Base-by-base conservation (phyloP, 176 grass and related monocot genomes). In the Oryza coarctata region DNA sequence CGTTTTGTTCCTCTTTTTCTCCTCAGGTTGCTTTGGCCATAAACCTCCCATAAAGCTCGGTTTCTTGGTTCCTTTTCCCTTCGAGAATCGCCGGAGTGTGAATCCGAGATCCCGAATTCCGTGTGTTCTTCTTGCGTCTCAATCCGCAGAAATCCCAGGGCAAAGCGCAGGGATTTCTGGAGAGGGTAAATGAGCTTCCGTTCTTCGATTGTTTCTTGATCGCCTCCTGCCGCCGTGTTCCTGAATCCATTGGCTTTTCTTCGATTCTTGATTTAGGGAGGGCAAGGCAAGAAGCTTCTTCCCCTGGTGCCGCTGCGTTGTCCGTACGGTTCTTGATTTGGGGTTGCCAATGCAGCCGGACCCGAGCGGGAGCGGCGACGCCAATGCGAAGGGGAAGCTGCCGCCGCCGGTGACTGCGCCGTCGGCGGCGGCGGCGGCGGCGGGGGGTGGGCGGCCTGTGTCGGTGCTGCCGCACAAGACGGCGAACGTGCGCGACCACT, bases 401-500 rank as follows among this genome's bases (percentile, higher is more conserved):
- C 74, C 83, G 72, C 72, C 36, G 66, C 57, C 73, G 35, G 77
- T 49, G 38, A 55, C 84, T 40, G 41, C 75, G 63, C 27, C 57
- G 71, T 62, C 87, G 39, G 70, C 31, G 38, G 80, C 88, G 49
- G 49, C 65, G 25, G 40, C 79, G 63, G 32, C 55, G 71, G 58
- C 87, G 38, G n/a, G n/a, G n/a, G 70, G 76, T 9, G 76, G 80
- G 10, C 90, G 88, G 32, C 91, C 94, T 35, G 87, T 74, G 23
- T 92, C 91, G 44, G 94, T 97, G 75, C 89, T 97, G 67, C 94
- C 94, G 64, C 88, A 97, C 86, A 94, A 94, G 84, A 97, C 94
- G 73, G 89, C 94, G 22, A 97, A 97, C 84, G 89, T 97, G 77
- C 87, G 92, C 36, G 91, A 97, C 84, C 82, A 90, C 79, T 97